A percentile compares a stretch with the other conserved stretches of the same genome.
phyloP scores from a whole-genome alignment of 257 asterid species.

The Nicotiana obtusifolia region DNA sequence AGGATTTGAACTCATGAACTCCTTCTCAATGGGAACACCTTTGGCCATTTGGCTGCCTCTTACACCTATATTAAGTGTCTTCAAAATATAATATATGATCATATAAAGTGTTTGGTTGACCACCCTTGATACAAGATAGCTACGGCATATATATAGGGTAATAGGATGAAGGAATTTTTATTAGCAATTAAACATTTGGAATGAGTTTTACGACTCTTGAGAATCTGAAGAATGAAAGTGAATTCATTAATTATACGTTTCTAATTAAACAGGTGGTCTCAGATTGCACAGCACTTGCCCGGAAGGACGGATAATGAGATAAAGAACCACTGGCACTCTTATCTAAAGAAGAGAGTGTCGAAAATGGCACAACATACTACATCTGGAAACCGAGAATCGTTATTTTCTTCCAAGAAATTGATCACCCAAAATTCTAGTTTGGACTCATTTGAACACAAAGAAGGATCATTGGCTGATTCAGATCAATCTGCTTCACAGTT shows the following conservation, averaged over 20 bases:
- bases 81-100: too few relatives aligned
- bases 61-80: too few relatives aligned
- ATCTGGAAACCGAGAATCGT: slow-evolving; percentile 10
- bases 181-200: neutral
- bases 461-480: slow-evolving; percentile 23
- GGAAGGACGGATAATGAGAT: slow-evolving; percentile 76
- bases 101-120: too few relatives aligned
- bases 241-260: neutral
- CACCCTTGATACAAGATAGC: too few relatives aligned
- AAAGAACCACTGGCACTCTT: slow-evolving; percentile 65
- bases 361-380: slow-evolving; percentile 16
- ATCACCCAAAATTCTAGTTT: slow-evolving; percentile 18
- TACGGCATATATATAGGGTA: too few relatives aligned
- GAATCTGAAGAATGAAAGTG: too few relatives aligned
- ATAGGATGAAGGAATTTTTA: too few relatives aligned
- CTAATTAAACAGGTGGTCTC: slow-evolving; percentile 52
- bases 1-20: too few relatives aligned
- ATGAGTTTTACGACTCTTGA: too few relatives aligned
- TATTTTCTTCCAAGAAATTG: slow-evolving; percentile 20
- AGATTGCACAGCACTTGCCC: slow-evolving; percentile 49
- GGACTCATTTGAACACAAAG: slow-evolving; percentile 33
- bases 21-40: too few relatives aligned
- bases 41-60: too few relatives aligned
- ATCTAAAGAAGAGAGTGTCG: slow-evolving; percentile 42
- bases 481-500: slow-evolving; percentile 27